Base-by-base conservation (phyloP, 176 grass and related monocot species). In the Sorghum bicolor region DNA sequence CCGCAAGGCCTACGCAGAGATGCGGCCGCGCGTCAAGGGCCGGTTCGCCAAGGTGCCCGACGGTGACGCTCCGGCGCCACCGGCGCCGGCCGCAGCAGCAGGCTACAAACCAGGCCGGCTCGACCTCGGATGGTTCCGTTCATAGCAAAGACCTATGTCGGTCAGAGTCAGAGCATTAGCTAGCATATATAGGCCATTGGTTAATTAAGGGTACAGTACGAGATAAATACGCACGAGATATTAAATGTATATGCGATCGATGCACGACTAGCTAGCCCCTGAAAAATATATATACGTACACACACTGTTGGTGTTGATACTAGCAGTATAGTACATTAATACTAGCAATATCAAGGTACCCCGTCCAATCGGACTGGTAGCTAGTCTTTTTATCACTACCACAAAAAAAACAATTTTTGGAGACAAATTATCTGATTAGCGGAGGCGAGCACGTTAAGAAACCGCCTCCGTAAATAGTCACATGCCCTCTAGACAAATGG, bases 1-100 rank as follows among this genome's bases (percentile, higher is more conserved):
- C 0, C 92, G 95, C 84, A 97, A 97, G 79, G 95, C 95, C 15
- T 97, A 97, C 19, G 95, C 95, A 5, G 95, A 97, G 88, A 91
- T 90, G 86, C 78, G 92, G 79, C 95, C 95, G 15, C 88, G 95
- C 45, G 88, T 94, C 52, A 97, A 93, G 79, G 95, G 95, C n/a
- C 90, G 95, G 10, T 97, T 97, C 60, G 95, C 90, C 66, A 97
- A 97, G 78, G 86, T 92, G 81, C 80, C 84, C 47, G 95, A 97
- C 26, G 74, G 55, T 43, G 82, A 72, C 4, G 73, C 73, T 13
- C 78, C 86, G 2, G 67, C 74, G 19, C 15, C 87, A 4, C 32
- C 39, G 14, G 3, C 43, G 30, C 44, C 73, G 5, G 48, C 64
- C 11, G 64, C 64, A 0, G 44, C 64, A 0, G 44, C 22, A 0